These are phyloP conservation scores for Neurospora sp. DNA, from an alignment of 2,329 filamentous ascomycete species.

Conservation along the genomic window DNA sequence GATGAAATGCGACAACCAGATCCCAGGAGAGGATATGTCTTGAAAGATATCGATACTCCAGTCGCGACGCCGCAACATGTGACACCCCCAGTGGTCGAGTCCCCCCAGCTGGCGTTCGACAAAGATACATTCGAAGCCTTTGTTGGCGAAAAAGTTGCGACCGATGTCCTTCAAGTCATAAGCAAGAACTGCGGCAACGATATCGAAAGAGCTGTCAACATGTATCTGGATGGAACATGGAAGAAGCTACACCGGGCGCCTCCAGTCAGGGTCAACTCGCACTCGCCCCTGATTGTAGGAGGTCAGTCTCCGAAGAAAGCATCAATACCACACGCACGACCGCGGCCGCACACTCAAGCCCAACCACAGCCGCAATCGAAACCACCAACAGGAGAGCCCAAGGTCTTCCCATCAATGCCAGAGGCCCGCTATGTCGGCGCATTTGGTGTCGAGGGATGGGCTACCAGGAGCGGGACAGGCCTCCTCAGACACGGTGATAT, in stretches of 20 bases:
- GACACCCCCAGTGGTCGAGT: constrained; percentile 12
- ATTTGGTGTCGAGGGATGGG: constrained; percentile 87
- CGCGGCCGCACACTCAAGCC: neutral
- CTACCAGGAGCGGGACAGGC: constrained; percentile 69
- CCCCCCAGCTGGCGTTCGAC: constrained; percentile 38
- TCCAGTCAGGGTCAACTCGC: neutral
- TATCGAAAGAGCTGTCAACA: constrained; percentile 54
- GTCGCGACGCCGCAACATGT: neutral
- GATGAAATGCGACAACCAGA: neutral
- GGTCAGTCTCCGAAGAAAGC: neutral
- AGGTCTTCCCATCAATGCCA: constrained; percentile 22
- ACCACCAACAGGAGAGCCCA: neutral
- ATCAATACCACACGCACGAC: neutral
- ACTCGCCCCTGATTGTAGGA: neutral
- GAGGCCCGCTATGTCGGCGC: constrained; percentile 69
- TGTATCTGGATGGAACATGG: constrained; percentile 63
- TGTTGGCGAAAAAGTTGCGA: constrained; percentile 44
- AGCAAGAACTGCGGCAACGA: constrained; percentile 45
- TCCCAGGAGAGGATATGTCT: constrained; percentile 10
- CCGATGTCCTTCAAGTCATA: constrained; percentile 39
- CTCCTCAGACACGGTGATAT: constrained; percentile 70
- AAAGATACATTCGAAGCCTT: constrained; percentile 47
- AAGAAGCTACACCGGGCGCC: constrained; percentile 34
- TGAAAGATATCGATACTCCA: constrained; percentile 7
- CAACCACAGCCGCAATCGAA: neutral